phyloP scores from a whole-genome alignment of 768 basidiomycete genomes.

The Pisolithus marmoratus region DNA sequence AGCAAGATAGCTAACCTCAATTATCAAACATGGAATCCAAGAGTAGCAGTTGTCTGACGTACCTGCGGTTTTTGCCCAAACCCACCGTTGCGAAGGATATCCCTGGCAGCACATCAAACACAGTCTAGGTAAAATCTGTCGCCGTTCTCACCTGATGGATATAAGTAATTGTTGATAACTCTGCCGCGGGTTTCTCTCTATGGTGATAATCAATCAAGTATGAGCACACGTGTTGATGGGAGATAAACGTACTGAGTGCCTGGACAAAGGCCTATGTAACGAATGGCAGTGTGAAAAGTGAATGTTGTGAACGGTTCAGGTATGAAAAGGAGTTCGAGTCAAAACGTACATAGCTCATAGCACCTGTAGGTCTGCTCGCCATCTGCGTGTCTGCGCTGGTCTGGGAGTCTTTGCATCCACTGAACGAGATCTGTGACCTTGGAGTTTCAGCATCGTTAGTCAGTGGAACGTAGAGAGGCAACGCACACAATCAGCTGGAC shows the following conservation, averaged over 20 bases:
- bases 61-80: conserved; percentile 57
- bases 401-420: conserved; percentile 75
- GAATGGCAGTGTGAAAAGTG: not conserved
- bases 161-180: conserved; percentile 47
- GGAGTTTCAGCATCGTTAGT: not conserved
- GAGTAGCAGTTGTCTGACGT: not conserved
- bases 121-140: not conserved
- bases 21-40: conserved; percentile 4
- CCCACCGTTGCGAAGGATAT: conserved; percentile 34
- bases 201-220: conserved; percentile 1
- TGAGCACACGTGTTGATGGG: not conserved
- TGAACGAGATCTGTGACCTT: conserved; percentile 65
- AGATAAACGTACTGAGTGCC: conserved; percentile 39
- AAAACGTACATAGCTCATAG: conserved; percentile 68
- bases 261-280: conserved; percentile 48
- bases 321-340: not conserved
- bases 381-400: conserved; percentile 77
- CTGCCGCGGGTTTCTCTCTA: conserved; percentile 42
- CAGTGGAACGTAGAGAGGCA: not conserved
- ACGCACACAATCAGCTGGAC: conserved; percentile 81
- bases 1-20: conserved; percentile 32
- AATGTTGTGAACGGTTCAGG: not conserved
- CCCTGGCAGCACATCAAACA: conserved; percentile 19
- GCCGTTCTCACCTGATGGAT: conserved; percentile 34
- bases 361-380: conserved; percentile 62